phyloP scores from a whole-genome alignment of 2,329 filamentous ascomycete species.

The Botrytis byssoidea region DNA sequence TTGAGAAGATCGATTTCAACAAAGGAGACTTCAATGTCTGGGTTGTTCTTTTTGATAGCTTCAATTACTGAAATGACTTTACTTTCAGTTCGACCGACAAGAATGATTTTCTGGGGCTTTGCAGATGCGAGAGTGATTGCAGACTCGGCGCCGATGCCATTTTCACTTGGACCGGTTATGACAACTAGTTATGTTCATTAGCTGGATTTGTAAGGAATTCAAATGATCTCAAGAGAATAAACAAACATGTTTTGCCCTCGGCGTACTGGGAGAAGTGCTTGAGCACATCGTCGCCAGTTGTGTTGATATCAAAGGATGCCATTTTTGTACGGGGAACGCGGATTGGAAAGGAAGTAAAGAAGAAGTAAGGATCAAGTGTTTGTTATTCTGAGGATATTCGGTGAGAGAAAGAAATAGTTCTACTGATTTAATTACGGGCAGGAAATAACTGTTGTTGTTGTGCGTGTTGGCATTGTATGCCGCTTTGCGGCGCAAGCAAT shows the following conservation, averaged over 20 bases:
- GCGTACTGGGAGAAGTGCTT: not conserved
- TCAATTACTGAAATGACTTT: conserved; percentile 28
- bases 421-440: not conserved
- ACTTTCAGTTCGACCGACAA: conserved; percentile 23
- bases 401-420: not conserved
- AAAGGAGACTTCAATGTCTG: conserved; percentile 24
- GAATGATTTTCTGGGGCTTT: conserved; percentile 26
- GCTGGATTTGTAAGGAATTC: not conserved
- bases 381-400: fast-evolving
- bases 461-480: not conserved
- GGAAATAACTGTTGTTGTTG: not conserved
- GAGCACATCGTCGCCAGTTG: not conserved
- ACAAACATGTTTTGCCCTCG: not conserved
- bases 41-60: conserved; percentile 22
- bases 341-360: not conserved
- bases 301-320: not conserved
- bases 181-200: conserved; percentile 12
- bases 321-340: not conserved
- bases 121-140: conserved; percentile 31
- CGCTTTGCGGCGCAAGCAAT: not conserved
- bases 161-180: conserved; percentile 28
- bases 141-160: conserved; percentile 27
- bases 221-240: not conserved
- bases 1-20: conserved; percentile 42
- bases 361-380: not conserved